Conservation (phyloP, 2,329 filamentous ascomycete species). For the Ophiocordyceps camponoti-floridani region DNA sequence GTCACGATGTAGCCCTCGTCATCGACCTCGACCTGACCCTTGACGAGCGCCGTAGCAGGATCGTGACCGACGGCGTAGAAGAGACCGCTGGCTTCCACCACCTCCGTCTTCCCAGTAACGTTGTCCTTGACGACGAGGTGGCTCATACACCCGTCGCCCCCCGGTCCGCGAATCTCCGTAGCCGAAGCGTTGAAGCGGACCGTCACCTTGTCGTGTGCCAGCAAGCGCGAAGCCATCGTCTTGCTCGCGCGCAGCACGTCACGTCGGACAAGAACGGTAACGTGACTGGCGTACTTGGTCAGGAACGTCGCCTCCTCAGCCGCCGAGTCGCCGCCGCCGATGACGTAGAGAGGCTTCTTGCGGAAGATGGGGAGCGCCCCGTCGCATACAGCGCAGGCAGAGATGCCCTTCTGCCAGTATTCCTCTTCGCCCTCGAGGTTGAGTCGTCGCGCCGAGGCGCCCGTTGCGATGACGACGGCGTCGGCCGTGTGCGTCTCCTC, state of each 20-base stretch:
- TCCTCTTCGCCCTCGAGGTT: conserved; percentile 74
- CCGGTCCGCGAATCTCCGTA: conserved; percentile 55
- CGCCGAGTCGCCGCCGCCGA: conserved; percentile 90
- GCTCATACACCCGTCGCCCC: conserved; percentile 68
- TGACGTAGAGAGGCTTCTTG: conserved; percentile 87
- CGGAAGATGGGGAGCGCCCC: conserved; percentile 94
- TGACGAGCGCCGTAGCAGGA: conserved; percentile 78
- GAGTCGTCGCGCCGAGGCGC: conserved; percentile 75
- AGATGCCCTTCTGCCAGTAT: conserved; percentile 96
- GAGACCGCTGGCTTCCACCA: conserved; percentile 75
- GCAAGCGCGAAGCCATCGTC: conserved; percentile 77
- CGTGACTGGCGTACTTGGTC: conserved; percentile 91
- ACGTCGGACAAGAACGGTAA: conserved; percentile 80
- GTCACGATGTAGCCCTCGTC: conserved; percentile 84
- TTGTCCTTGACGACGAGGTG: conserved; percentile 71
- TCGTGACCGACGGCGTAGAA: conserved; percentile 98
- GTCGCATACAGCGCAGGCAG: conserved; percentile 92
- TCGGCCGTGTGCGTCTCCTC: conserved; percentile 77
- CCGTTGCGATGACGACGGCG: conserved; percentile 83
- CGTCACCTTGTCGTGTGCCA: conserved; percentile 74
- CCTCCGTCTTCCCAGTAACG: conserved; percentile 57
- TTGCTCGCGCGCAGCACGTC: conserved; percentile 76
- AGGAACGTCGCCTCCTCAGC: conserved; percentile 96
- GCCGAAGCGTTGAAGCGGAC: conserved; percentile 74
- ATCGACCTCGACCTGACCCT: conserved; percentile 77